Conservation (phyloP, 2,329 filamentous ascomycete species). For the Podosphaera leucotricha region DNA sequence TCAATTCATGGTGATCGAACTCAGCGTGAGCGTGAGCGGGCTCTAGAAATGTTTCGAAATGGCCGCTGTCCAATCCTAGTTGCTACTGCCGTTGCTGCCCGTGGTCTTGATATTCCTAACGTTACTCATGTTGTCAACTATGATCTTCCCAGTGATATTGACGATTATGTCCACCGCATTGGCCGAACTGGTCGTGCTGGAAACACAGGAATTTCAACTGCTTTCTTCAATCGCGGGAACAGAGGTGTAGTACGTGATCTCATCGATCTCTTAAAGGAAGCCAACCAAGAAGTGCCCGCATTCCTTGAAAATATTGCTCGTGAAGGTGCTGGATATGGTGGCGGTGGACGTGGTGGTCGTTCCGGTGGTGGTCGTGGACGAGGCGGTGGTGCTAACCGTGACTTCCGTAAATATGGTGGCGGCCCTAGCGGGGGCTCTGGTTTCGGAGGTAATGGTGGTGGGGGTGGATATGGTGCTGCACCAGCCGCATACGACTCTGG, state of each 20-base stretch:
- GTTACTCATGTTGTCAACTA: slow-evolving; percentile 98
- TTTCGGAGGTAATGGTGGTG: slow-evolving; percentile 25
- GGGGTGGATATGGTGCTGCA: slow-evolving; percentile 24
- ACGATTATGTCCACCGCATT: slow-evolving; percentile 97
- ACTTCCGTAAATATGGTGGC: slow-evolving; percentile 57
- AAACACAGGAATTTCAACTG: slow-evolving; percentile 94
- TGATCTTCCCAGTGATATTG: slow-evolving; percentile 94
- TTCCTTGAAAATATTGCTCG: slow-evolving; percentile 97
- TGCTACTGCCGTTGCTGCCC: slow-evolving; percentile 84
- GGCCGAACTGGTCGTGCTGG: slow-evolving; percentile 99
- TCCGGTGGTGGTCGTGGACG: slow-evolving; percentile 48
- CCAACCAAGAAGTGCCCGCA: slow-evolving; percentile 81
- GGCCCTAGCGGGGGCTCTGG: slow-evolving; percentile 19
- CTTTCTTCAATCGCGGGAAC: slow-evolving; percentile 99
- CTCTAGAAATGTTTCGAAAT: slow-evolving; percentile 91
- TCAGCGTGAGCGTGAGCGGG: slow-evolving; percentile 95
- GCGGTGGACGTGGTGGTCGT: slow-evolving; percentile 39
- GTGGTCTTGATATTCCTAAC: slow-evolving; percentile 61
- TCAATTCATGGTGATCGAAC: slow-evolving; percentile 98
- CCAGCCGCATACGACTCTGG: slow-evolving; percentile 17
- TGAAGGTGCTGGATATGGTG: slow-evolving; percentile 64
- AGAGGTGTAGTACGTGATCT: slow-evolving; percentile 91
- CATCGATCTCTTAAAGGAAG: slow-evolving; percentile 93
- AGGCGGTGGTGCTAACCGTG: slow-evolving; percentile 50
- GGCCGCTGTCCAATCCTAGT: slow-evolving; percentile 90